Base-by-base conservation (phyloP, 768 basidiomycete species). In the Lactarius hatsudake region DNA sequence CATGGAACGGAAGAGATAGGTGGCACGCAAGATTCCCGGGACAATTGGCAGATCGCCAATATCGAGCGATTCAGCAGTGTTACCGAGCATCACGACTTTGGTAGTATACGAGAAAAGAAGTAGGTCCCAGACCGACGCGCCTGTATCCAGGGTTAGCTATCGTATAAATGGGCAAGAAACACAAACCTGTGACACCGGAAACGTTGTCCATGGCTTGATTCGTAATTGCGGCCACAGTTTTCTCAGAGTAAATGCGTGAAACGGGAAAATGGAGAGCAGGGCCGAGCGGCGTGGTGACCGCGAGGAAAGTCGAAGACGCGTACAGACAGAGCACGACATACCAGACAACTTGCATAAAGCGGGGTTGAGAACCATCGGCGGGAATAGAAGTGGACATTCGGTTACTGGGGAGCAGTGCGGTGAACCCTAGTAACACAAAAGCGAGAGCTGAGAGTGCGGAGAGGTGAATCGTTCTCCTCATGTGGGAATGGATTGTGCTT, bases 41-140 rank as follows among this genome's bases (percentile, higher is more conserved):
- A 95, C 83, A 62, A 96, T 87, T 6, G 94, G 95, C 34, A 97
- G 80, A 74, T 97, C 94, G 67, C 87, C 93, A 26, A 94, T 92
- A 71, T 96, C 91, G 55, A 96, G 83, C 65, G 84, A 88, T 64
- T 84, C 82, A 1, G 89, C 81, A 2, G 80, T 81, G 76, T 92
- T 86, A 2, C 93, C 94, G 51, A 94, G 86, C 84, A 87, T 87
- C 64, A 96, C 86, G 17, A 97, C 91, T 67, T 89, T 87, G 1
- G 93, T 95, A 42, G 90, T 93, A 75, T 94, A 95, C 18, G 87
- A 87, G 76, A 97, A 97, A 23, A 94, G 77, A 6, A 97, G 76
- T 60, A 79, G 78, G 64, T 83, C 84, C 81, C 83, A 85, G 0
- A 83, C 78, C 5, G 87, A 88, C 28, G 86, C 81, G 64, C 81